These are phyloP conservation scores for Sporothrix pseudoabietina DNA, from an alignment of 2,329 filamentous ascomycete genomes.

Conservation along the genomic window DNA sequence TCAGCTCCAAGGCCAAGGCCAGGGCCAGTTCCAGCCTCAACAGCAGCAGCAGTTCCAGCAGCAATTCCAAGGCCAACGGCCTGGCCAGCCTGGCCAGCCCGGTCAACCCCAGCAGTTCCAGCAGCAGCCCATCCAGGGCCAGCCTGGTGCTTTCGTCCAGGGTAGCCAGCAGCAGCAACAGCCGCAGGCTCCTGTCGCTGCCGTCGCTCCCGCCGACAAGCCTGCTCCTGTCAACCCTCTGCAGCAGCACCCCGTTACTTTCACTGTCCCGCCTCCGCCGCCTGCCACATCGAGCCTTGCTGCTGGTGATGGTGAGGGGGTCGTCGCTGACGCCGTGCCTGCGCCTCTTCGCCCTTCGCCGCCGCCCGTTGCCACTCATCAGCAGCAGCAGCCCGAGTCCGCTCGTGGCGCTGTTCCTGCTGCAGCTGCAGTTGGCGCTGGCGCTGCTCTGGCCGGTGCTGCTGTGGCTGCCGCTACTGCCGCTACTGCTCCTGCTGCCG, in stretches of 20 bases:
- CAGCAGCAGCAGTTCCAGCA: slow-evolving; percentile 10
- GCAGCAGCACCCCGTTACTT: slow-evolving; percentile 30
- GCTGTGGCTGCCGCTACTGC: background rate
- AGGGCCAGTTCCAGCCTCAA: background rate
- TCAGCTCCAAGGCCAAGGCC: slow-evolving; percentile 3
- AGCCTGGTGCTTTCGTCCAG: background rate
- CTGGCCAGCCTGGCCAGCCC: background rate
- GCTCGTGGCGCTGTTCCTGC: background rate
- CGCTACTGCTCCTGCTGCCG: background rate
- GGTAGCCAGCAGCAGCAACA: background rate
- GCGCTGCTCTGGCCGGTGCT: background rate
- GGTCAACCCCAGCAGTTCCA: slow-evolving; percentile 21
- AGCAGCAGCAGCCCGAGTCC: background rate
- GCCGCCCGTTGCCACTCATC: background rate
- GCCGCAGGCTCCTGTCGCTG: background rate
- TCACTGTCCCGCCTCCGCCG: slow-evolving; percentile 15
- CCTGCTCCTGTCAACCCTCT: slow-evolving; percentile 24
- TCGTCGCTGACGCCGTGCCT: background rate
- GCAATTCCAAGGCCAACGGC: slow-evolving; percentile 6
- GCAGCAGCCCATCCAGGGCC: background rate
- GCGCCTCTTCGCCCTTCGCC: background rate
- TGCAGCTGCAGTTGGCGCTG: background rate
- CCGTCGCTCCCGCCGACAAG: background rate
- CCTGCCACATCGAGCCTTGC: background rate
- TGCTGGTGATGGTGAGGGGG: background rate